Evolutionary conservation across 306 rosid genomes (phyloP).

Genomic region (Cucurbita moschata): DNA sequence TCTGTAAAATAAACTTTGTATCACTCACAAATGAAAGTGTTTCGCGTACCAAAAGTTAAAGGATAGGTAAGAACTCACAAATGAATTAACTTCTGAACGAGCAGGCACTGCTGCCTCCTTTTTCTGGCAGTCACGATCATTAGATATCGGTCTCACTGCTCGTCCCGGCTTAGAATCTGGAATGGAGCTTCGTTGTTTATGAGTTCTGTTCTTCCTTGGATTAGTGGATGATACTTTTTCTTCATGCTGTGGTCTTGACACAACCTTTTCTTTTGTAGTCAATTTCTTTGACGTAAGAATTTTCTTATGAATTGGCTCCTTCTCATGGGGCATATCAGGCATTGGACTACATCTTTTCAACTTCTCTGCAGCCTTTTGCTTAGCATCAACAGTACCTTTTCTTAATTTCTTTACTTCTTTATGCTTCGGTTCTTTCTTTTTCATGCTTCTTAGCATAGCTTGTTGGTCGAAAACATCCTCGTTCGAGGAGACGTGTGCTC

Average conservation of each 20-base stretch:
- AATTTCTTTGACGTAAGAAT: conserved; percentile 10
- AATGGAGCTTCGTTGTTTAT: not conserved
- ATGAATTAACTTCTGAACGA: not conserved
- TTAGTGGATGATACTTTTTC: conserved; percentile 23
- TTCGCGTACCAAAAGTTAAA: not conserved
- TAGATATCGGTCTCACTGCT: conserved; percentile 9
- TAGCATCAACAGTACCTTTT: conserved; percentile 27
- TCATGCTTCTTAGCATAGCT: conserved; percentile 16
- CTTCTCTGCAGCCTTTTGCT: conserved; percentile 30
- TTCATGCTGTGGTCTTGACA: conserved; percentile 37
- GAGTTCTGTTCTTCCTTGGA: conserved; percentile 28
- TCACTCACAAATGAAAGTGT: not conserved
- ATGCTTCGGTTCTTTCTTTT: conserved; percentile 17
- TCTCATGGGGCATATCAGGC: conserved; percentile 25
- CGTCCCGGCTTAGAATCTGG: conserved; percentile 14
- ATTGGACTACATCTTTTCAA: conserved; percentile 20
- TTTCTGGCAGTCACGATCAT: conserved; percentile 17
- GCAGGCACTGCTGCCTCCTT: conserved; percentile 10
- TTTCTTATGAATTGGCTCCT: conserved; percentile 23
- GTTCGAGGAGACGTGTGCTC: conserved; percentile 15
- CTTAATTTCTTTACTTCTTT: conserved; percentile 15
- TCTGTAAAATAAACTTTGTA: conserved; percentile 27
- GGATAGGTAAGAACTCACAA: conserved; percentile 1
- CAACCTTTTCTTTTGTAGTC: conserved; percentile 20
- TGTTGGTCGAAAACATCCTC: conserved; percentile 21